Evolutionary conservation across 169 alveolate genomes (phyloP).

Genomic region (Babesia divergens): DNA sequence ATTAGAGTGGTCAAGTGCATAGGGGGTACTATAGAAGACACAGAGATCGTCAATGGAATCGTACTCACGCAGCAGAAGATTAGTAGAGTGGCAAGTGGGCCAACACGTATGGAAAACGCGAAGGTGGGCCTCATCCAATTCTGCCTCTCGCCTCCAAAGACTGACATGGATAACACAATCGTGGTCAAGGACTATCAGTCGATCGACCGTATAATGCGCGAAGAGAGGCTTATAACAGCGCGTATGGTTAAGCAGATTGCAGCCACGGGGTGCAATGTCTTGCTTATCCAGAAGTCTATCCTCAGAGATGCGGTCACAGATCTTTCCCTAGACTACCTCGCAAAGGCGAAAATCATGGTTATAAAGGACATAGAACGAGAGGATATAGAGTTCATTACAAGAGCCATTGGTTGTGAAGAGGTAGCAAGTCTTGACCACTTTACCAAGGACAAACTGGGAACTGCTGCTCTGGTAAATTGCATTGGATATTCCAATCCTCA

Average conservation of each 20-base stretch:
- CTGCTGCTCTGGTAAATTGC: conserved; percentile 90
- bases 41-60: conserved; percentile 97
- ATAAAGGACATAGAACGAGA: conserved; percentile 97
- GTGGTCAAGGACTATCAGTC: conserved; percentile 91
- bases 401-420: conserved; percentile 88
- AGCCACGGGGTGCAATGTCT: conserved; percentile 97
- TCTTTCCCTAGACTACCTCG: conserved; percentile 93
- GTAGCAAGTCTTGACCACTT: conserved; percentile 96
- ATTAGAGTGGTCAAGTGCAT: conserved; percentile 87
- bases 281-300: conserved; percentile 96
- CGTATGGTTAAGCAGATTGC: conserved; percentile 96
- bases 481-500: conserved; percentile 4
- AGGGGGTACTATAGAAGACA: conserved; percentile 99
- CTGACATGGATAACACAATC: conserved; percentile 98
- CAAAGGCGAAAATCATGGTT: conserved; percentile 97
- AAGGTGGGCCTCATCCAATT: conserved; percentile 97
- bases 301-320: conserved; percentile 98
- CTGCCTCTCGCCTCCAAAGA: conserved; percentile 98
- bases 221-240: conserved; percentile 95
- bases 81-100: conserved; percentile 95
- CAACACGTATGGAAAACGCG: conserved; percentile 89
- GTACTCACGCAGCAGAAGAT: conserved; percentile 94
- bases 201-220: conserved; percentile 92
- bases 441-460: conserved; percentile 95
- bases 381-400: conserved; percentile 92